Conservation (phyloP, 139 green algal species). For the Edaphochlamys debaryana region DNA sequence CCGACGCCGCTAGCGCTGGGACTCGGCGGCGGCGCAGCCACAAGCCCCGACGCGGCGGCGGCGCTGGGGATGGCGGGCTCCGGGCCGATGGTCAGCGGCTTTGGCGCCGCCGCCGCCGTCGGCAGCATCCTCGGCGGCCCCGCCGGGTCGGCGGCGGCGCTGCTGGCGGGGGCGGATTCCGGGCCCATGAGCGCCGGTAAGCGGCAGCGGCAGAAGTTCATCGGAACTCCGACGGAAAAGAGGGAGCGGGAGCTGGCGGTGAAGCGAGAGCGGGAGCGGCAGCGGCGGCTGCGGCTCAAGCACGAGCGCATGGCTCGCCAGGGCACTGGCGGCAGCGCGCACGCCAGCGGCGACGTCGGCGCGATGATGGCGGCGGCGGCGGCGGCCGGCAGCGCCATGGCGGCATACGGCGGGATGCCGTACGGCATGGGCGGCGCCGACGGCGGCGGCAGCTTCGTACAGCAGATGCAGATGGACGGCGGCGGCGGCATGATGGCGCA, state of each 20-base stretch:
- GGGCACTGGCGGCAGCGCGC: neutral
- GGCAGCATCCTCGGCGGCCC: neutral
- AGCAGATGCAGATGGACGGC: too few species aligned
- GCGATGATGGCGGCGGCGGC: too few species aligned
- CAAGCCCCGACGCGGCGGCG: too few species aligned
- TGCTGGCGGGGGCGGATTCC: neutral
- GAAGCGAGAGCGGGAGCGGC: constrained; percentile 31
- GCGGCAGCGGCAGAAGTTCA: constrained; percentile 20
- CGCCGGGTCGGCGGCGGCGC: too few species aligned
- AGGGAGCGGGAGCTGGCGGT: constrained; percentile 32
- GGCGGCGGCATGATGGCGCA: too few species aligned
- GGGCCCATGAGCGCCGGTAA: neutral
- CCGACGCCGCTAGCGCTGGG: neutral
- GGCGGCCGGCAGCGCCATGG: too few species aligned
- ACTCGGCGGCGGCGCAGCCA: too few species aligned
- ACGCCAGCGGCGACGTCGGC: neutral
- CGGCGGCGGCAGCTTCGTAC: too few species aligned
- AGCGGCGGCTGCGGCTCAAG: constrained; percentile 35
- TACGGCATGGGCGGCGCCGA: too few species aligned
- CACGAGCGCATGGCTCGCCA: constrained; percentile 21
- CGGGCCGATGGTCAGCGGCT: too few species aligned
- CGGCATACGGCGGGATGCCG: neutral
- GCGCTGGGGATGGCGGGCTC: too few species aligned
- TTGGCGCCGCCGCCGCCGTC: too few species aligned
- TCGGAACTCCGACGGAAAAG: constrained; percentile 32